Base-by-base conservation (phyloP, 768 basidiomycete species). In the Asterophora parasitica region DNA sequence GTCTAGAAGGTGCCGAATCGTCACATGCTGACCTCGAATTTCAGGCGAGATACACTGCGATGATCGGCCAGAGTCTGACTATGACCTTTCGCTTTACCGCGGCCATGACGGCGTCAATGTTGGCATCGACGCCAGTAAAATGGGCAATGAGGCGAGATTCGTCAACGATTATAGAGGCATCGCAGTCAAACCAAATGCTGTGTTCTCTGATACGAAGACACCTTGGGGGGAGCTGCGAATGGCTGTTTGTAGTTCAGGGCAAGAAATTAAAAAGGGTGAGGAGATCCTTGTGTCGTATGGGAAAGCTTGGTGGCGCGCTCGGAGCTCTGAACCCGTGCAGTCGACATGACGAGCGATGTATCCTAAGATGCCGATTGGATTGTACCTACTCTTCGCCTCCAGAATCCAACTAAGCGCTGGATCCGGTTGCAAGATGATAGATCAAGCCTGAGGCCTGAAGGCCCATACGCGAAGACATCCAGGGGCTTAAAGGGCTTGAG, bases 271-370 rank as follows among this genome's bases (percentile, higher is more conserved):
- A 54, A 92, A 87, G 64, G 87, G 89, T 6, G 81, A 91, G 10
- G 92, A 95, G 65, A 77, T 97, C 27, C 60, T 92, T 23, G 88
- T 94, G 16, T 88, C 85, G 10, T 95, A 95, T 61, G 93, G 93
- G 16, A 92, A 91, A 60, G 74, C 76, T 13, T 91, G 87, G 85
- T 93, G 91, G 92, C 68, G 62, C 10, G 72, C 74, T 46, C 73
- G 85, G 46, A 49, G 41, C 26, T 42, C 42, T 43, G 10, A 13
- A 4, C 0, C 13, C 23, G n/a, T 27, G 13, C 39, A 15, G 10
- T 40, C 26, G 13, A 23, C 20, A 20, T 39, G 20, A 23, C 13
- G 12, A 39, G 30, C 3, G 4, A 39, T 7, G 13, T 19, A 26
- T 39, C 38, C n/a, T n/a, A n/a, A 23, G 38, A 39, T 39, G 23